Evolutionary conservation across 2,329 filamentous ascomycete genomes (phyloP).

Genomic region (Fusarium sp.): DNA sequence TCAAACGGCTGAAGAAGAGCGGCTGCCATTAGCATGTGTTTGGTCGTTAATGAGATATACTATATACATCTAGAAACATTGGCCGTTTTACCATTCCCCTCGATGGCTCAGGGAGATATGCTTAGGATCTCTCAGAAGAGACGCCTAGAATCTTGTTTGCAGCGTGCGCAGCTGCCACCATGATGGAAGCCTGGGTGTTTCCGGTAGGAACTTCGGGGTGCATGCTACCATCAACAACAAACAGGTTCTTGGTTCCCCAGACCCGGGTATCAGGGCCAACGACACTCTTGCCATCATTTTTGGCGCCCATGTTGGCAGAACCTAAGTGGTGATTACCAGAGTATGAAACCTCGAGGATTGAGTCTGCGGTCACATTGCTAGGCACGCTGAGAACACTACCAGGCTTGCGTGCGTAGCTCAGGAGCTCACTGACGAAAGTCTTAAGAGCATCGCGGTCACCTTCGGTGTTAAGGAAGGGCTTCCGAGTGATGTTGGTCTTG

Average conservation of each 20-base stretch:
- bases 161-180: slow-evolving; percentile 49
- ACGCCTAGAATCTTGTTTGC: slow-evolving; percentile 42
- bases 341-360: slow-evolving; percentile 42
- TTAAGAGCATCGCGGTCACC: slow-evolving; percentile 50
- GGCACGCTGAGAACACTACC: slow-evolving; percentile 41
- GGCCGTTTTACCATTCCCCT: background rate
- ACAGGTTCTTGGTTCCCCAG: slow-evolving; percentile 52
- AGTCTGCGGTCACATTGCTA: slow-evolving; percentile 45
- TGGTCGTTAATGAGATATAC: background rate
- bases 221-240: slow-evolving; percentile 53
- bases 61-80: background rate
- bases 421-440: slow-evolving; percentile 47
- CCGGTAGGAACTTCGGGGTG: slow-evolving; percentile 52
- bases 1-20: background rate
- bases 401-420: slow-evolving; percentile 46
- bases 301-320: slow-evolving; percentile 51
- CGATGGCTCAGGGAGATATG: background rate
- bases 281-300: slow-evolving; percentile 53
- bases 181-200: slow-evolving; percentile 47
- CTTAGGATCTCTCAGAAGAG: slow-evolving; percentile 5
- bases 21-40: background rate
- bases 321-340: slow-evolving; percentile 54
- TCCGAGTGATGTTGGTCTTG: slow-evolving; percentile 59
- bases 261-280: slow-evolving; percentile 54
- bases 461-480: slow-evolving; percentile 54